Percentiles rank a stretch among this genome's conserved stretches.
Conservation (phyloP, 768 basidiomycete species). For the Leccinellum rugosiceps region DNA sequence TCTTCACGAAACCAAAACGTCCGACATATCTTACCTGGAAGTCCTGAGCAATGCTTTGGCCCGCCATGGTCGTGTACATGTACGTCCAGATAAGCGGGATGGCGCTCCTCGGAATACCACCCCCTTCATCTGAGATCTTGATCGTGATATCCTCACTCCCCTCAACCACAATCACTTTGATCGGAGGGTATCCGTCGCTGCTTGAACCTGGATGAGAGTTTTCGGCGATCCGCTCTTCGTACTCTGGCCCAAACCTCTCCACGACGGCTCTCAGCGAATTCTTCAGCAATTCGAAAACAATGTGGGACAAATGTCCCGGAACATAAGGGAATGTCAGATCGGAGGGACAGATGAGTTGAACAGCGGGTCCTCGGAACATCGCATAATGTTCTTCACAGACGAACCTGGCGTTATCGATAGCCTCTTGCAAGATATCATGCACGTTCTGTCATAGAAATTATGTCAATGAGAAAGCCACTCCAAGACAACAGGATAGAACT, state of each 20-base stretch:
- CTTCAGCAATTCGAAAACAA: conserved; percentile 94
- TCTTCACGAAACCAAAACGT: background rate
- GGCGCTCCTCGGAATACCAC: conserved; percentile 78
- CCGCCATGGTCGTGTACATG: conserved; percentile 88
- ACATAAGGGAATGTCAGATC: conserved; percentile 90
- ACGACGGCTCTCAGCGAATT: conserved; percentile 97
- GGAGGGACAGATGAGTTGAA: conserved; percentile 91
- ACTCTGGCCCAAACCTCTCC: conserved; percentile 81
- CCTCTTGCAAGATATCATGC: conserved; percentile 93
- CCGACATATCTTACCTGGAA: conserved; percentile 38
- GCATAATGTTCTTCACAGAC: conserved; percentile 95
- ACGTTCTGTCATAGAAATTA: conserved; percentile 57
- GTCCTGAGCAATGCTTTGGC: conserved; percentile 68
- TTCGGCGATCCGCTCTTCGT: conserved; percentile 45
- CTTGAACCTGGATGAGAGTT: background rate
- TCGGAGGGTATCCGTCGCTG: conserved; percentile 19
- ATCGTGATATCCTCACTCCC: conserved; percentile 99
- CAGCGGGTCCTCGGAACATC: conserved; percentile 93
- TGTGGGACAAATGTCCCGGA: conserved; percentile 94
- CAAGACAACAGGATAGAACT: conserved; percentile 27
- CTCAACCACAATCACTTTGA: conserved; percentile 73
- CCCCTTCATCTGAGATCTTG: conserved; percentile 98
- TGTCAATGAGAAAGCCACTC: background rate
- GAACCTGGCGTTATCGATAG: conserved; percentile 94
- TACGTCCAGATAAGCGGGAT: conserved; percentile 98